Evolutionary conservation across 257 asterid genomes (phyloP), one percentile per base, ranked within the genome.

Genomic region (Gynochthodes officinalis): DNA sequence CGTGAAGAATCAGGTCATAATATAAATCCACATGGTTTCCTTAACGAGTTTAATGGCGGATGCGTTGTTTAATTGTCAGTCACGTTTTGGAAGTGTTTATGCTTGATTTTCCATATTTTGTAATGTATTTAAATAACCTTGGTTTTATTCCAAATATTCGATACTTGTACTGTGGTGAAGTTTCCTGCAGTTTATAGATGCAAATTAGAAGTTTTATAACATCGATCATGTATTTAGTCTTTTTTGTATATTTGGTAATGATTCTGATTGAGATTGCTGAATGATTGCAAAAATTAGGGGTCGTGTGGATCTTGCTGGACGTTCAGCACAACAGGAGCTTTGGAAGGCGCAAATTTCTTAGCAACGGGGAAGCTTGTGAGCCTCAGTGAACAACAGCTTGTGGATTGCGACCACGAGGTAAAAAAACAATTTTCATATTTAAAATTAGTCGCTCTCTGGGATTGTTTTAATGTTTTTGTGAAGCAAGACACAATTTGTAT

Each of bases 251-350:
- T 39, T 64, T 40, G 28, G 21, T 67, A 52, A 48, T 73, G 71
- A 44, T 37, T 49, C 32, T 68, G 28, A 69, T 33, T 23, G 63
- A 52, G 35, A 14, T 37, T 64, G 33, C 19, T 39, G 43, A 46
- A 54, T 48, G 33, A 50, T 67, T 71, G 71, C 55, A 16, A 42
- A 61, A 70, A 58, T 10, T 63, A 91, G 97, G 97, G 96, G 12
- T 77, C 91, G 0, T 92, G 98, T 80, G 98, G 98, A 39, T 89
- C 98, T 21, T 89, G 97, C 86, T 92, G 98, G 98, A 84, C 96
- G 18, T 92, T 90, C 75, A 92, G 96, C 80, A 82, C 97, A 32
- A 87, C 96, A 0, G 98, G 98, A 69, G 98, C 97, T 13, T 67
- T 92, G 77, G 98, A 92, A 82, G 98, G 97, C 73, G 94, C 98